Conservation (phyloP, 148 eudicot species). For the Rheum nobile region DNA sequence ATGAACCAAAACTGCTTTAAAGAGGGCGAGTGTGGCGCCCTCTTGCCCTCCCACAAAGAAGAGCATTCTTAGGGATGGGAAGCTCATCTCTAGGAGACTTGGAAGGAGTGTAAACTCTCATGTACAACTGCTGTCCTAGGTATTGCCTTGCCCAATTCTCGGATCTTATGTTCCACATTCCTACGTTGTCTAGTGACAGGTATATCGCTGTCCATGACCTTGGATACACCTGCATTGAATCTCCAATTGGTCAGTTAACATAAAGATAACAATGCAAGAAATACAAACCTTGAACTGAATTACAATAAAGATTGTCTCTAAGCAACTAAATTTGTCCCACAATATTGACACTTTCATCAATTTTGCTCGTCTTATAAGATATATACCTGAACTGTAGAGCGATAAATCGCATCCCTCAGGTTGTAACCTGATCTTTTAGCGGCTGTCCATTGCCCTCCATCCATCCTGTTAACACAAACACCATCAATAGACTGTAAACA, state of each 20-base stretch:
- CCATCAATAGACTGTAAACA: background rate
- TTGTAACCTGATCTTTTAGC: conserved; percentile 59
- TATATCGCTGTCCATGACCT: conserved; percentile 85
- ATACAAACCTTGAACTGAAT: background rate
- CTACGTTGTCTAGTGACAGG: conserved; percentile 71
- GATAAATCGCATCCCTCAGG: conserved; percentile 79
- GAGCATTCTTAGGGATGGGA: conserved; percentile 86
- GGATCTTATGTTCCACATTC: conserved; percentile 94
- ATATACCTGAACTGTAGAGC: conserved; percentile 75
- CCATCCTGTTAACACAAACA: conserved; percentile 48
- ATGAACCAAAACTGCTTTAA: conserved; percentile 11
- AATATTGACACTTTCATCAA: too few relatives aligned
- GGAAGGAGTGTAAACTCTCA: conserved; percentile 57
- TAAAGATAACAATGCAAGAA: background rate
- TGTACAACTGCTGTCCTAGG: conserved; percentile 84
- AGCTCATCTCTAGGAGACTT: conserved; percentile 61
- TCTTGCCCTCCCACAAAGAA: conserved; percentile 70
- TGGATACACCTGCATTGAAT: conserved; percentile 64
- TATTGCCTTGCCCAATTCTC: conserved; percentile 82
- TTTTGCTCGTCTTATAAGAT: background rate
- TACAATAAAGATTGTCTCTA: too few relatives aligned
- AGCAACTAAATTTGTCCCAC: too few relatives aligned
- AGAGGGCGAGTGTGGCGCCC: conserved; percentile 74
- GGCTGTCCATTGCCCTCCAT: conserved; percentile 82
- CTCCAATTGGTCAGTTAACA: background rate